Conservation (phyloP, 2,329 filamentous ascomycete species). For the Colletotrichum sp. region DNA sequence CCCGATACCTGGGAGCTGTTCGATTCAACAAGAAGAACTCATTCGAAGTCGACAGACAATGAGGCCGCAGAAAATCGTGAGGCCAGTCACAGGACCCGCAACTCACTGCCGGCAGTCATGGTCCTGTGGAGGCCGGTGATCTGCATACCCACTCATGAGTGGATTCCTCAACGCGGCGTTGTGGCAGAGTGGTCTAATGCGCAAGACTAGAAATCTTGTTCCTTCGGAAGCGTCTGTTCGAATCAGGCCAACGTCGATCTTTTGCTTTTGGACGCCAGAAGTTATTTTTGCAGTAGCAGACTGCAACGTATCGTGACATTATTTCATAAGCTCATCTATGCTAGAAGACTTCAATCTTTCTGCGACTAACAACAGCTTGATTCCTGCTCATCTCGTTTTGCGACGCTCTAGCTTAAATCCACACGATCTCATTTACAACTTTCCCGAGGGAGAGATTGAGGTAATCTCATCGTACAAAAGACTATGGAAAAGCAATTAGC, state of each 20-base stretch:
- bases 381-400: not conserved
- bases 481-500: not conserved
- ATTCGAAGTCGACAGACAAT: accelerated
- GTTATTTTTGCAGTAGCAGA: not conserved
- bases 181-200: conserved; percentile 2
- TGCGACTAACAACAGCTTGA: accelerated
- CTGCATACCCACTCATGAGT: not conserved
- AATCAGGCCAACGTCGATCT: not conserved
- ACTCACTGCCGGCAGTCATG: not conserved
- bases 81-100: not conserved
- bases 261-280: not conserved
- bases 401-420: not conserved
- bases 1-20: not conserved
- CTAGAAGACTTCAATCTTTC: not conserved
- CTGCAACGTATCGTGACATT: not conserved
- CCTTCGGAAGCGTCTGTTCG: not conserved
- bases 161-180: not conserved
- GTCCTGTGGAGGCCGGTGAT: accelerated
- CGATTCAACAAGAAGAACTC: not conserved
- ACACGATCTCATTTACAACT: not conserved
- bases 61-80: not conserved
- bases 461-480: conserved; percentile 10
- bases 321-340: not conserved
- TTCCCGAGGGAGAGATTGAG: not conserved
- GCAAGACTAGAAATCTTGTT: conserved; percentile 4